Percentiles rank a stretch among this genome's conserved stretches.
phyloP scores from a whole-genome alignment of 306 rosid species.

The Senna siamea region DNA sequence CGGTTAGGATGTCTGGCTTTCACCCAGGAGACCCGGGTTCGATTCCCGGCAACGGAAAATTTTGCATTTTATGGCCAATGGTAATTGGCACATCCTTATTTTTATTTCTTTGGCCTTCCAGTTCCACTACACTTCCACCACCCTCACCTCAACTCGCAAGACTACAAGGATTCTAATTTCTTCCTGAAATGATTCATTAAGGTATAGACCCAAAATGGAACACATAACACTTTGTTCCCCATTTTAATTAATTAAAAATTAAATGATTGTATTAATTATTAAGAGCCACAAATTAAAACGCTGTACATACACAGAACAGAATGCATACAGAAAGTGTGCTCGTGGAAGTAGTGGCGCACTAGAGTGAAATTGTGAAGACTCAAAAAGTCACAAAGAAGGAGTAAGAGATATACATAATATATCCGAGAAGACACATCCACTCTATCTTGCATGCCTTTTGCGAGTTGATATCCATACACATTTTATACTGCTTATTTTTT shows the following conservation, averaged over 20 bases:
- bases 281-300: background rate
- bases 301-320: background rate
- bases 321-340: background rate
- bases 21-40: constrained; percentile 99
- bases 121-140: no score
- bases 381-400: no score
- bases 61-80: no score
- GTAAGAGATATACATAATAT: no score
- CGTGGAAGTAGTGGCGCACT: constrained; percentile 41
- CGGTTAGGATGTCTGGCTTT: constrained; percentile 99
- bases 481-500: no score
- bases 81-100: no score
- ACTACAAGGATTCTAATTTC: no score
- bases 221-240: constrained; percentile 5
- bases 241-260: background rate
- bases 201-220: background rate
- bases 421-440: no score
- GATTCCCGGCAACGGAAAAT: constrained; percentile 90
- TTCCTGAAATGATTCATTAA: background rate
- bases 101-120: no score
- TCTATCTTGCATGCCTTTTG: no score
- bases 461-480: no score
- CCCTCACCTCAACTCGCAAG: no score
- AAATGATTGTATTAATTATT: background rate
- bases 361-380: background rate